A percentile compares a stretch with the other conserved stretches of the same genome.
These are phyloP conservation scores for Jatropha curcas DNA, from an alignment of 345 rosid genomes.

Conservation along the genomic window DNA sequence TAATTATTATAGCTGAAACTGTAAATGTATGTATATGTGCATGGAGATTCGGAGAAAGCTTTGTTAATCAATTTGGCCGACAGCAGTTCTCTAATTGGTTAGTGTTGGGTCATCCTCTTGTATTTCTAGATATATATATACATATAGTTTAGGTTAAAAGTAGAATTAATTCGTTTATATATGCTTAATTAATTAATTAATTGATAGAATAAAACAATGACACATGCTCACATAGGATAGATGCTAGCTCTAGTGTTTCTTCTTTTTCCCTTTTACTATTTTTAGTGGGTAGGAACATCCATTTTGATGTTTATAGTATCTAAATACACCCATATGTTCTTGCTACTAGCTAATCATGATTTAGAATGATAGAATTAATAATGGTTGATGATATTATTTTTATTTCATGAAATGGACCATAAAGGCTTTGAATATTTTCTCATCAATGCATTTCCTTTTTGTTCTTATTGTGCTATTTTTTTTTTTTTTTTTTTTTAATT, in stretches of 20 bases:
- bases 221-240: background rate
- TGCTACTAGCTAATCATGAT: background rate
- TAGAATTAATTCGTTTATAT: conserved; percentile 5
- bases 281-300: background rate
- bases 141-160: conserved; percentile 17
- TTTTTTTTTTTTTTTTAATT: background rate
- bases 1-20: background rate
- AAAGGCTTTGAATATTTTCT: too few relatives aligned
- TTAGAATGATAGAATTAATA: background rate
- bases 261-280: conserved; percentile 14
- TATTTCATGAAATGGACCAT: background rate
- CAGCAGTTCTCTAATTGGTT: conserved; percentile 11
- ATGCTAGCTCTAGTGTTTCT: conserved; percentile 5
- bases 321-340: background rate
- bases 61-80: conserved; percentile 35
- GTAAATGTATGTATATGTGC: background rate
- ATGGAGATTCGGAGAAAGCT: conserved; percentile 9
- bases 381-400: background rate
- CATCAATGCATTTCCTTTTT: too few relatives aligned
- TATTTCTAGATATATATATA: conserved; percentile 16
- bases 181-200: too few relatives aligned
- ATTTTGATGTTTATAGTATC: background rate
- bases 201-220: background rate
- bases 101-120: conserved; percentile 19
- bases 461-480: too few relatives aligned